These are phyloP conservation scores for Cladorrhinum sp. DNA, from an alignment of 2,329 filamentous ascomycete genomes.

Conservation along the genomic window DNA sequence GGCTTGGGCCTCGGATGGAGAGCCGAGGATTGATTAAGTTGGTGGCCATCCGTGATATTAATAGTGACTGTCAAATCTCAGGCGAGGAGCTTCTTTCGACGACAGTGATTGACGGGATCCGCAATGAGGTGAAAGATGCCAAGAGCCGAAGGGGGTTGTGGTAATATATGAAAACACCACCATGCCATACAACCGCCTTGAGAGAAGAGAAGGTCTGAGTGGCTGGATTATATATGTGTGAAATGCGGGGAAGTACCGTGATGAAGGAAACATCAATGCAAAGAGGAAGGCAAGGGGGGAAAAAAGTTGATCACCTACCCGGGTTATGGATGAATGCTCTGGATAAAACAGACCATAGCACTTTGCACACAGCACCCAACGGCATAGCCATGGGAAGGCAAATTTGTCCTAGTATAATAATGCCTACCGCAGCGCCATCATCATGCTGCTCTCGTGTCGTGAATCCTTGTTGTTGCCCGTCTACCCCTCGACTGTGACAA, in stretches of 20 bases:
- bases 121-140: neutral
- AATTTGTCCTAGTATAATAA: neutral
- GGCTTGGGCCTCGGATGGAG: constrained; percentile 1
- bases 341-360: neutral
- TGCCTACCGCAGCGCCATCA: neutral
- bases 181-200: neutral
- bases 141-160: neutral
- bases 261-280: neutral
- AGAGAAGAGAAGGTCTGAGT: neutral
- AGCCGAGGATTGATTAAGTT: constrained; percentile 1
- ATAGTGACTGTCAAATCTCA: neutral
- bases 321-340: neutral
- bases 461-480: neutral
- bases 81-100: neutral
- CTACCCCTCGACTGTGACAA: neutral
- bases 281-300: neutral
- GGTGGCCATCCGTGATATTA: neutral
- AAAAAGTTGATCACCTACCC: neutral
- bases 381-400: neutral
- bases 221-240: neutral
- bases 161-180: neutral
- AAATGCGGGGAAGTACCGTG: neutral
- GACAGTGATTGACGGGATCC: too few species aligned
- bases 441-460: neutral
- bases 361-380: neutral